A percentile compares a stretch with the other conserved stretches of the same genome.
Conservation (phyloP, 2,329 filamentous ascomycete species). For the Fusarium veterinarium region DNA sequence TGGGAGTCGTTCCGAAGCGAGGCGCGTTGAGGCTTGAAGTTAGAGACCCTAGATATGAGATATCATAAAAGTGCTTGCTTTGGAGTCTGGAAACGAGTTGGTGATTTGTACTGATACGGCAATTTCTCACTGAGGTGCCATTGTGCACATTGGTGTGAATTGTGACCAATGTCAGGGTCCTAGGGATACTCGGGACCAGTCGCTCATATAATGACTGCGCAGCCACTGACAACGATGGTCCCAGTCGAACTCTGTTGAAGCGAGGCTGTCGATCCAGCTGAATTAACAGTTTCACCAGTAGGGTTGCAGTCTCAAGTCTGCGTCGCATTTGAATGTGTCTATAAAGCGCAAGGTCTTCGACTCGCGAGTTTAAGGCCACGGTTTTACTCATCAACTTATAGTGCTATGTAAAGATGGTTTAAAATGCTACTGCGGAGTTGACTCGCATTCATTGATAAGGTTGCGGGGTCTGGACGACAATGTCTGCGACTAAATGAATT, state of each 20-base stretch:
- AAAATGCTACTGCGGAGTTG: not conserved
- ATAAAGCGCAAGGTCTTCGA: not conserved
- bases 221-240: not conserved
- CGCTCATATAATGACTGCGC: not conserved
- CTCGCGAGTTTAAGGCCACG: not conserved
- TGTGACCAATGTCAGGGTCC: not conserved
- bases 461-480: not conserved
- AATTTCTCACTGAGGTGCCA: not conserved
- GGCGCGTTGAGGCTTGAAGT: not conserved
- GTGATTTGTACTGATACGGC: not conserved
- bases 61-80: not conserved
- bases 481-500: not conserved
- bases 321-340: not conserved
- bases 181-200: not conserved
- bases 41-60: not conserved
- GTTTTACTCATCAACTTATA: not conserved
- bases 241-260: not conserved
- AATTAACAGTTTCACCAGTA: not conserved
- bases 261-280: not conserved
- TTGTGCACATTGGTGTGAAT: not conserved
- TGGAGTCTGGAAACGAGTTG: not conserved
- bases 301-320: not conserved
- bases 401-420: not conserved
- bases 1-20: slow-evolving; percentile 12
- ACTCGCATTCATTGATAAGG: not conserved